phyloP scores from a whole-genome alignment of 768 basidiomycete genomes.

The Suillus subluteus region DNA sequence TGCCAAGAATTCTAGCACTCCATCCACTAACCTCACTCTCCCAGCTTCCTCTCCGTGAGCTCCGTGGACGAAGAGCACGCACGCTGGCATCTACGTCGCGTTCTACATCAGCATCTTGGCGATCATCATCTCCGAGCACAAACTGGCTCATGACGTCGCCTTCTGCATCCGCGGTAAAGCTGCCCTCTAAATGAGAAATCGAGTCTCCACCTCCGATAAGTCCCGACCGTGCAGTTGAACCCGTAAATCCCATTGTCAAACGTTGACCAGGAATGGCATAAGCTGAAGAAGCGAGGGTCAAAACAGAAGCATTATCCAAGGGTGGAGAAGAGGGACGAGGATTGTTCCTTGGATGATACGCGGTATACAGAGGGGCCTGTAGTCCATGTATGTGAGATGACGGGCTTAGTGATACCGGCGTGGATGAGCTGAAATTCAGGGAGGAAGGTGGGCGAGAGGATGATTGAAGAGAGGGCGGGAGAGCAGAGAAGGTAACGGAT shows the following conservation, averaged over 20 bases:
- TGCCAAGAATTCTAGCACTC: conserved; percentile 70
- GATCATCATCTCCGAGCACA: conserved; percentile 67
- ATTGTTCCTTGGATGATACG: conserved; percentile 95
- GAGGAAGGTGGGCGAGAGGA: conserved; percentile 49
- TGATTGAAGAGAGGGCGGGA: conserved; percentile 53
- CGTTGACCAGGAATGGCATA: conserved; percentile 74
- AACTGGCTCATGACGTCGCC: conserved; percentile 71
- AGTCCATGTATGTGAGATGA: conserved; percentile 35
- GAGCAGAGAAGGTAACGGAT: conserved; percentile 75
- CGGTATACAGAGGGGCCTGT: conserved; percentile 87
- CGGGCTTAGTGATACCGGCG: conserved; percentile 35
- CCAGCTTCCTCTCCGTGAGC: conserved; percentile 88
- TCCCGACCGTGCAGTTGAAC: conserved; percentile 53
- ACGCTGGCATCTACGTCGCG: conserved; percentile 87
- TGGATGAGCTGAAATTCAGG: conserved; percentile 27
- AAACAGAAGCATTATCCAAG: conserved; percentile 86
- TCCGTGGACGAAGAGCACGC: conserved; percentile 84
- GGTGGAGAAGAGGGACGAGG: conserved; percentile 92
- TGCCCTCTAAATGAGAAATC: conserved; percentile 73
- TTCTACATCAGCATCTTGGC: conserved; percentile 49
- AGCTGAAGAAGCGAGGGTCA: conserved; percentile 93
- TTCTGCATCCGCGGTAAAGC: conserved; percentile 52
- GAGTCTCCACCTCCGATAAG: conserved; percentile 58
- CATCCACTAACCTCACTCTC: conserved; percentile 88
- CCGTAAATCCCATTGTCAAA: conserved; percentile 44